Percentiles rank a stretch among this genome's conserved stretches.
Conservation (phyloP, 306 rosid genomes). For the Vigna hirtella region DNA sequence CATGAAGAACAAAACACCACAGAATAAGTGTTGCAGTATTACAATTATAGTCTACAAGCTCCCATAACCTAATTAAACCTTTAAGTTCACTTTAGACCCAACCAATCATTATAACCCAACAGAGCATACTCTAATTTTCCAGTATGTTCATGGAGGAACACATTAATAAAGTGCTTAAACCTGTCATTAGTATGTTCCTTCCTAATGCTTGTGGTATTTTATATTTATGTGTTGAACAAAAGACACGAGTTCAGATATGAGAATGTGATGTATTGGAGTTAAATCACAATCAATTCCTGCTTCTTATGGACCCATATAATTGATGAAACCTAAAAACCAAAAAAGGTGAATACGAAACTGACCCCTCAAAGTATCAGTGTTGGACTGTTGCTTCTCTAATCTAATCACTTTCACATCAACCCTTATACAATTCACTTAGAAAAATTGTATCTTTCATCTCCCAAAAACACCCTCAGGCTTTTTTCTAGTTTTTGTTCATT, state of each 20-base stretch:
- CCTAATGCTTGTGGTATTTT: too few species aligned
- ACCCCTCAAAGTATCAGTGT: slow-evolving; percentile 19
- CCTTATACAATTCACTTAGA: not conserved
- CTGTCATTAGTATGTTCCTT: too few species aligned
- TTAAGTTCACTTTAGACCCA: too few species aligned
- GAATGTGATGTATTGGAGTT: slow-evolving; percentile 43
- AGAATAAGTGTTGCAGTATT: too few species aligned
- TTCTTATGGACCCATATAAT: slow-evolving; percentile 33
- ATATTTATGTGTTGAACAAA: too few species aligned
- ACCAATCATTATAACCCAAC: too few species aligned
- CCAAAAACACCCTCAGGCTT: not conserved
- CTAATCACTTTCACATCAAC: slow-evolving; percentile 30
- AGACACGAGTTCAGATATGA: slow-evolving; percentile 36
- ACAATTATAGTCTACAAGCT: too few species aligned
- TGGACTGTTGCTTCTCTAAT: slow-evolving; percentile 18
- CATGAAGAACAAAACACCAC: too few species aligned
- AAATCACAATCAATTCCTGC: not conserved
- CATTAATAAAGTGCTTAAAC: too few species aligned
- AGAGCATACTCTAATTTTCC: too few species aligned
- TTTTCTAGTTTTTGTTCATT: slow-evolving; percentile 8
- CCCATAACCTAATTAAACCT: too few species aligned
- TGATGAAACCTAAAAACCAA: slow-evolving; percentile 30
- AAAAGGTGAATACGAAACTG: slow-evolving; percentile 29
- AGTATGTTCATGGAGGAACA: too few species aligned
- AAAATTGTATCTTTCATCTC: not conserved